Base-by-base conservation (phyloP, 2,329 filamentous ascomycete genomes). In the Trichoderma pleuroti region DNA sequence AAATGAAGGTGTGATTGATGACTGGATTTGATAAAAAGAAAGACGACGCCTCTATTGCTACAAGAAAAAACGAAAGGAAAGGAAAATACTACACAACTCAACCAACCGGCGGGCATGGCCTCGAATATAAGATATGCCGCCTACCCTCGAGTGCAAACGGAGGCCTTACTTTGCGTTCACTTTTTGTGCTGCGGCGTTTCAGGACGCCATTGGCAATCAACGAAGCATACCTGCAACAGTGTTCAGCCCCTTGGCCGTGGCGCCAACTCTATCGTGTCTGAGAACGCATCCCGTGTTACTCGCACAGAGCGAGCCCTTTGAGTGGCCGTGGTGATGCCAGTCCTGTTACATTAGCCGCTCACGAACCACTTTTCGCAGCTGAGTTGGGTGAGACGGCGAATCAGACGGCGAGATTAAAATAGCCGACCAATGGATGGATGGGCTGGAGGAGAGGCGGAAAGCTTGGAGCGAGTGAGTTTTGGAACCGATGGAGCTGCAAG, bases 311-410 rank as follows among this genome's bases (percentile, higher is more conserved):
- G 36, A 34, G 21, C 5, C 12, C 28, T 8, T 52, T 61, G 59
- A 67, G 54, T 71, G 69, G 69, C 24, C 18, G 32, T 71, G 62
- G 46, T 32, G 16, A 39, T 54, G 32, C 34, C 28, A 16, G 14
- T 39, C 26, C 46, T 71, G 69, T 71, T 64, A 60, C 69, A 71
- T 42, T 67, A 71, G 69, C 69, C 69, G 69, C 69, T 42, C 28
- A 42, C 16, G 54, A 24, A 9, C 42, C 26, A 14, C 18, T 39
- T 30, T 28, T 9, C 26, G 42, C n/a, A 28, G 32, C 30, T 28
- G 32, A 26, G 32, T 24, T 7, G 36, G 16, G 30, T 52, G 32
- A 59, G 68, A 70, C 32, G 21, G 26, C n/a, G 49, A 63, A 39
- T 54, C 60, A 56, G 46, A 56, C 34, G 46, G 52, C 26, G 21